Percentiles rank a stretch among this genome's conserved stretches.
Evolutionary conservation across 2,329 filamentous ascomycete species (phyloP).

Genomic region (Venturia carpophila): DNA sequence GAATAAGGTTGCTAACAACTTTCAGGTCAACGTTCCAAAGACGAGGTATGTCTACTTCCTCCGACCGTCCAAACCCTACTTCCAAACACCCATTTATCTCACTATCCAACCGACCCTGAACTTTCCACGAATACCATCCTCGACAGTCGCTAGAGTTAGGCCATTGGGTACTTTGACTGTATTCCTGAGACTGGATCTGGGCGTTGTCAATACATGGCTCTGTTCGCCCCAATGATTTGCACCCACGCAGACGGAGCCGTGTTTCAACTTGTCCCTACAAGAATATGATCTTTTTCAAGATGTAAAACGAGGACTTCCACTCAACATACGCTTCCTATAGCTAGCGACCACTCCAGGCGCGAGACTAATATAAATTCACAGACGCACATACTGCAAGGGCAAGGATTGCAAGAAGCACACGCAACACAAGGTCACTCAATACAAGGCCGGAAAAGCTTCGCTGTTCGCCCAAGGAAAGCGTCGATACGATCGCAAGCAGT

Average conservation of each 20-base stretch:
- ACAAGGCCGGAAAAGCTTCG: conserved; percentile 87
- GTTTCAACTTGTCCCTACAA: neutral
- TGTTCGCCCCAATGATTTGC: neutral
- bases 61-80: neutral
- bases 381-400: conserved; percentile 96
- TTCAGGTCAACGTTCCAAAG: conserved; percentile 94
- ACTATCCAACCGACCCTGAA: neutral
- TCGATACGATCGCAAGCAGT: conserved; percentile 98
- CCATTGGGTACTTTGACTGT: neutral
- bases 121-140: neutral
- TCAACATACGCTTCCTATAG: neutral
- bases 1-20: neutral
- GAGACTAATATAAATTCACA: conserved; percentile 28
- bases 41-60: conserved; percentile 37
- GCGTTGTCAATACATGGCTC: neutral
- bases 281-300: too few species aligned
- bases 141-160: neutral
- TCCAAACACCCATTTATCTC: neutral
- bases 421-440: conserved; percentile 59
- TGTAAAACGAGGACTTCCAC: too few species aligned
- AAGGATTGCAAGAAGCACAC: conserved; percentile 72
- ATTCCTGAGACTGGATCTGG: neutral
- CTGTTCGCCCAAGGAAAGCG: conserved; percentile 98
- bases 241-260: neutral
- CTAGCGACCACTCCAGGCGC: neutral